Percentiles rank a stretch among this genome's conserved stretches.
These are phyloP conservation scores for Coemansia sp. DNA, from an alignment of 192 early-diverging fungal species.

Conservation along the genomic window DNA sequence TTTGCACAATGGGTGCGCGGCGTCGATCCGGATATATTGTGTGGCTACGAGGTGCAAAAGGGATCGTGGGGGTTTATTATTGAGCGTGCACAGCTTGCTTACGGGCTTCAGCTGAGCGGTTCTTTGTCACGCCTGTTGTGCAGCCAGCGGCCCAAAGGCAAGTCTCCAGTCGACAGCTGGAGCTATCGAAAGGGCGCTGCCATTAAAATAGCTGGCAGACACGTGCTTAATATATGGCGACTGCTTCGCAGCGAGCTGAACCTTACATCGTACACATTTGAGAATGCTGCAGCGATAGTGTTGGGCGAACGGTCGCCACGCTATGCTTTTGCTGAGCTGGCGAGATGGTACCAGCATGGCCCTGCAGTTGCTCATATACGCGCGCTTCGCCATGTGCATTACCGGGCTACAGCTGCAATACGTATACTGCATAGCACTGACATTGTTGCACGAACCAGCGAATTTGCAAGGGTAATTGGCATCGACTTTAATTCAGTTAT, in stretches of 20 bases:
- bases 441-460: conserved; percentile 67
- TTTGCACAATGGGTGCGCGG: conserved; percentile 57
- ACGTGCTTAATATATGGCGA: conserved; percentile 88
- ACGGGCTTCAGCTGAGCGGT: conserved; percentile 44
- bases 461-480: conserved; percentile 89
- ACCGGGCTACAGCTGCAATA: conserved; percentile 64
- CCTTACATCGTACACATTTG: conserved; percentile 75
- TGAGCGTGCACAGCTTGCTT: conserved; percentile 54
- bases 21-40: conserved; percentile 82
- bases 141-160: not conserved
- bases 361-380: conserved; percentile 57
- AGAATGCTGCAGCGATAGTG: conserved; percentile 69
- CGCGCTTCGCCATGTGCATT: conserved; percentile 63
- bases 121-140: conserved; percentile 54
- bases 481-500: conserved; percentile 86
- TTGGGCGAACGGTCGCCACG: conserved; percentile 71
- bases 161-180: conserved; percentile 45
- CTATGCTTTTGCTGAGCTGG: conserved; percentile 57
- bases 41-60: conserved; percentile 83
- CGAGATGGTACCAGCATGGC: conserved; percentile 63
- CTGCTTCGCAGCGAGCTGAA: conserved; percentile 74
- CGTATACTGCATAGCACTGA: conserved; percentile 71
- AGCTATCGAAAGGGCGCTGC: conserved; percentile 62
- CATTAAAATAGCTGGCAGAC: conserved; percentile 68
- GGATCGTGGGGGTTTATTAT: conserved; percentile 89